Evolutionary conservation across 768 basidiomycete species (phyloP), one percentile per base, ranked within the genome.

Genomic region (Russula lepida): DNA sequence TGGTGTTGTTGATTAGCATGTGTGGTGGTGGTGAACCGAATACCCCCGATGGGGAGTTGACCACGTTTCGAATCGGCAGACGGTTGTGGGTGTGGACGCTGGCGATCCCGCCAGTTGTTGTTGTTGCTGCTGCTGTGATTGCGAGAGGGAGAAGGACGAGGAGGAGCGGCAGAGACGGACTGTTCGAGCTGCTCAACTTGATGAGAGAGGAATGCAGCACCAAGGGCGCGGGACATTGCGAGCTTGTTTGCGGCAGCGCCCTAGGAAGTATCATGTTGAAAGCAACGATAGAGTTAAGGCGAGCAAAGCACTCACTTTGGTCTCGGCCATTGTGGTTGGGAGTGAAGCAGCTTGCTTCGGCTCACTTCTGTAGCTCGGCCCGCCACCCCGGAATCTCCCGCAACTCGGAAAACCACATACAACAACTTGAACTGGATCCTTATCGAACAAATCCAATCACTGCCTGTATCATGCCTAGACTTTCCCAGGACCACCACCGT

Each of bases 131-230:
- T 9, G 23, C 35, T 55, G 59, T 50, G 19, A 4, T 54, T 44
- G 69, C 70, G 77, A 58, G 46, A 28, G 46, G 56, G 56, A 13
- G 56, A 19, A 39, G 47, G 27, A 41, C 79, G 80, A 49, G 60
- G 46, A 33, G 75, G 46, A 35, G 75, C 76, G 4, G 54, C 64
- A 47, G 77, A 74, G 21, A 90, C 86, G 0, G 84, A 78, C 72
- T 87, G 86, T 75, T 93, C 90, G 56, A 93, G 84, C 69, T 92
- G 87, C 67, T 92, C 88, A 47, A 93, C 91, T 68, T 93, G 89
- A 67, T 93, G 90, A 64, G 81, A 87, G 61, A 93, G 80, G 70
- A 92, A 92, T 2, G 91, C 91, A 30, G 90, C 89, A 21, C 91
- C 91, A 41, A 93, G 82, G 1, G 91, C 90, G 64, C 85, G 82